Conservation (phyloP, 2,329 filamentous ascomycete species). For the Alternaria atra region DNA sequence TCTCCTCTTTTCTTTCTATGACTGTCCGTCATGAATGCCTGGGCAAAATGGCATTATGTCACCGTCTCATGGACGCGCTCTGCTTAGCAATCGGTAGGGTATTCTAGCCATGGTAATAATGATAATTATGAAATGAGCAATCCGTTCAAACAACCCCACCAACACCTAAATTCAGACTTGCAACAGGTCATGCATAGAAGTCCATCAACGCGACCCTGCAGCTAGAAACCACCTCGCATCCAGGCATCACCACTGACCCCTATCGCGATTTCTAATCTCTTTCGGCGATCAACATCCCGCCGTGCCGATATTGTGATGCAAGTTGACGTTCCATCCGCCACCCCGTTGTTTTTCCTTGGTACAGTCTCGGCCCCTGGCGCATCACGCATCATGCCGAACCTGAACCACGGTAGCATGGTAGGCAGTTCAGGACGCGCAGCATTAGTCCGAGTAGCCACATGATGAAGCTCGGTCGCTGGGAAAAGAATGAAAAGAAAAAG, state of each 20-base stretch:
- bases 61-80: not conserved
- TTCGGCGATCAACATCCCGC: not conserved
- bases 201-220: not conserved
- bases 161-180: not conserved
- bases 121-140: not conserved
- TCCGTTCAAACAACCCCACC: not conserved
- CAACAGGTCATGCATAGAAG: not conserved
- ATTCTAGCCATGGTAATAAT: not conserved
- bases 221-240: not conserved
- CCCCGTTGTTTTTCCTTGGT: conserved; percentile 1
- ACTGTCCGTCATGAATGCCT: not conserved
- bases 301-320: not conserved
- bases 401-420: not conserved
- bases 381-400: not conserved
- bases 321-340: not conserved
- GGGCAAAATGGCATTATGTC: not conserved
- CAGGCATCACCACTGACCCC: not conserved
- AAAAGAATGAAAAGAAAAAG: not conserved
- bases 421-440: not conserved
- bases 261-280: not conserved
- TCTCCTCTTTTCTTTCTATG: not conserved
- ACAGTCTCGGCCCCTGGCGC: not conserved
- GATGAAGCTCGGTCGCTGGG: not conserved
- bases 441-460: not conserved
- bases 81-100: not conserved